These are phyloP conservation scores for Phytophthora multivora DNA, from an alignment of 352 stramenopile genomes.

Conservation along the genomic window DNA sequence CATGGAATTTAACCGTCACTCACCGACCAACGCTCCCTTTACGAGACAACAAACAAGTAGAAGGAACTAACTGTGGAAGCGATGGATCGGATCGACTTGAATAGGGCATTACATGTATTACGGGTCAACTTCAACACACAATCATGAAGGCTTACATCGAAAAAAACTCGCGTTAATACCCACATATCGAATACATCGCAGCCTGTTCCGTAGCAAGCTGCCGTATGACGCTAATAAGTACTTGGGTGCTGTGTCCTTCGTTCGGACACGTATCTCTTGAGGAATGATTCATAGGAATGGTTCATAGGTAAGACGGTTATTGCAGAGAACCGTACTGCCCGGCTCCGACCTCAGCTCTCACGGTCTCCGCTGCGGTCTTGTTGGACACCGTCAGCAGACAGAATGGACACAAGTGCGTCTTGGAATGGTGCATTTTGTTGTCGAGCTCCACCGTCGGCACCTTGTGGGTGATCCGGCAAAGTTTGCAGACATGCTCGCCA, in stretches of 20 bases:
- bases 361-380: conserved; percentile 18
- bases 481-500: conserved; percentile 27
- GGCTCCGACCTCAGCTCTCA: conserved; percentile 24
- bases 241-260: conserved; percentile 16
- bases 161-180: conserved; percentile 10
- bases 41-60: too few species aligned
- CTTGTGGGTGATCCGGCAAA: conserved; percentile 32
- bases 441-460: conserved; percentile 28
- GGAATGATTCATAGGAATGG: conserved; percentile 7
- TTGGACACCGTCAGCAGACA: conserved; percentile 22
- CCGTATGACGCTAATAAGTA: conserved; percentile 21
- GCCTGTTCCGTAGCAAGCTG: conserved; percentile 5
- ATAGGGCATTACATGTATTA: too few species aligned
- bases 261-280: conserved; percentile 20
- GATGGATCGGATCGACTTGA: too few species aligned
- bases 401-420: conserved; percentile 28
- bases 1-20: too few species aligned
- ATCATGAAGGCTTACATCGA: too few species aligned
- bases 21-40: too few species aligned
- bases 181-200: conserved; percentile 20
- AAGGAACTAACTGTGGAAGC: too few species aligned
- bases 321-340: conserved; percentile 24
- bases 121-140: too few species aligned
- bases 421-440: conserved; percentile 30
- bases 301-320: conserved; percentile 10